Evolutionary conservation across 106 monocot genomes (phyloP).

Genomic region (Phalaenopsis aphrodite): DNA sequence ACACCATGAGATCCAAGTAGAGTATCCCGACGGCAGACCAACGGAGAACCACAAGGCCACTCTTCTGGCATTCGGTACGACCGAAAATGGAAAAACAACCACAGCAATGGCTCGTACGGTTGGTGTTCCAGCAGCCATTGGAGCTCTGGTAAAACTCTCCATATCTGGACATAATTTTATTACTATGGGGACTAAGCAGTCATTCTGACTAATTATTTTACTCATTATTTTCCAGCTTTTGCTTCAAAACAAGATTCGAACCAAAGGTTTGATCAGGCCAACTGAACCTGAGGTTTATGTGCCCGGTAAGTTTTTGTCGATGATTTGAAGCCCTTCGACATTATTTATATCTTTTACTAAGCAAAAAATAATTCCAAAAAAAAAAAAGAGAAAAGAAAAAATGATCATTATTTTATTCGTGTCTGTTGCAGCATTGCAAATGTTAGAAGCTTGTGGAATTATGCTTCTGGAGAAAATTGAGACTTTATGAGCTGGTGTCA

Average conservation of each 20-base stretch:
- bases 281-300: slow-evolving; percentile 75
- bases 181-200: not conserved
- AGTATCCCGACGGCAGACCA: slow-evolving; percentile 52
- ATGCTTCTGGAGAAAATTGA: slow-evolving; percentile 72
- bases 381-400: not conserved
- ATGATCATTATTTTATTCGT: not conserved
- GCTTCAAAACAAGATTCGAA: slow-evolving; percentile 60
- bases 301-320: slow-evolving; percentile 42
- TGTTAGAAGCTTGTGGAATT: slow-evolving; percentile 66
- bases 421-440: slow-evolving; percentile 61
- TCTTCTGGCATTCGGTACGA: slow-evolving; percentile 71
- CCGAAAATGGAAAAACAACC: not conserved
- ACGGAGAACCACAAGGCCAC: slow-evolving; percentile 68
- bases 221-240: slow-evolving; percentile 45
- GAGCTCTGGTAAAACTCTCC: slow-evolving; percentile 54
- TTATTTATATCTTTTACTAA: not conserved
- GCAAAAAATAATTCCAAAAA: not conserved
- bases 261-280: slow-evolving; percentile 71
- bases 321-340: not conserved
- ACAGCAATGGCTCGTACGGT: slow-evolving; percentile 77
- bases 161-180: not conserved
- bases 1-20: slow-evolving; percentile 87
- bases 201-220: not conserved
- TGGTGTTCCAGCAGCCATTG: slow-evolving; percentile 86
- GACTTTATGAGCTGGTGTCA: slow-evolving; percentile 14